Evolutionary conservation across 139 green algal genomes (phyloP), one percentile per base, ranked within the genome.

Genomic region (Chlamydomonas schloesseri): DNA sequence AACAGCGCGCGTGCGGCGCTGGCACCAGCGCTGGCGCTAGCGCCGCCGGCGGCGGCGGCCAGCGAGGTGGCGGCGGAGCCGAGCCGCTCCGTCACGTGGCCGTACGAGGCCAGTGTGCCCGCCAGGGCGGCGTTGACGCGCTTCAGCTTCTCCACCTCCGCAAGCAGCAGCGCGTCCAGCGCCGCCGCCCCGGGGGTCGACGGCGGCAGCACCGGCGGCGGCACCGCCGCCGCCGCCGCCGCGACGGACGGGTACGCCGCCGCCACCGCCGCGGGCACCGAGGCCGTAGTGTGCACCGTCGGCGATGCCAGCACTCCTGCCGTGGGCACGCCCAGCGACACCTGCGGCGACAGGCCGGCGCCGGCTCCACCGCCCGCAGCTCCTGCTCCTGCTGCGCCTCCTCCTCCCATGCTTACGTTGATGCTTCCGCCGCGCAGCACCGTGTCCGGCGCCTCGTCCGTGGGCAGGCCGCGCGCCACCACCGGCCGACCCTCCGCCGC

Each of bases 131-230:
- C 21, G 31, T 84, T 84, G 78, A 84, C 69, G 0, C 4, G n/a
- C 65, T 84, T 84, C 6, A 84, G 78, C 46, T 84, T 84, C 62
- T 84, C 78, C 20, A 84, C 78, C 65, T 84, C 78, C 2, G 64
- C 37, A 29, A 67, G 42, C 78, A 84, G 64, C 46, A 84, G 57
- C n/a, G 62, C 53, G n/a, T 84, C 78, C 42, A 84, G 64, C 58
- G 76, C 21, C 75, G 10, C 36, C 70, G 36, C 31, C 31, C 67
- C 21, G 67, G 31, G 42, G 6, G 42, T 50, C 67, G 33, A 31
- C 67, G 67, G 67, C 31, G 67, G 33, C 23, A 46, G 31, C 67
- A 31, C 31, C 10, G 15, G 67, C 14, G 31, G 14, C 15, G 31
- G 18, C 67, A 31, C 17, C 67, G 31, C 67, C 31, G 67, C 67